phyloP scores from a whole-genome alignment of 192 early-diverging fungal species.

The Backusella psychrophila region DNA sequence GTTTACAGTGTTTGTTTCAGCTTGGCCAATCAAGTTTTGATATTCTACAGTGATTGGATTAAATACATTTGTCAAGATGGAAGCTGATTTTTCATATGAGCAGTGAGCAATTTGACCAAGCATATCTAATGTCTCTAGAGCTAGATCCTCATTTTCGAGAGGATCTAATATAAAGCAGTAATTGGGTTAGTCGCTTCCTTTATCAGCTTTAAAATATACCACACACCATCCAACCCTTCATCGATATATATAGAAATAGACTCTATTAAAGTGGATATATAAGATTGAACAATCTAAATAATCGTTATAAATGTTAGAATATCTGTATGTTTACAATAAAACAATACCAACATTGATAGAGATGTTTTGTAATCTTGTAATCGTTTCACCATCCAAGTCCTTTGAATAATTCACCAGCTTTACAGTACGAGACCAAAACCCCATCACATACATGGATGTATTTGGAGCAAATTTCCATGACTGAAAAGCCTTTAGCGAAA shows the following conservation, averaged over 20 bases:
- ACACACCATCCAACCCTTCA: constrained; percentile 53
- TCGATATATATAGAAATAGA: constrained; percentile 45
- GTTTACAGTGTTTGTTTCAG: not conserved
- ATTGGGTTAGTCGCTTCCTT: not conserved
- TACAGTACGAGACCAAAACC: constrained; percentile 86
- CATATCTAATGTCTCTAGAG: constrained; percentile 67
- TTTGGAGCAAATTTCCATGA: constrained; percentile 69
- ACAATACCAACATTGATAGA: constrained; percentile 32
- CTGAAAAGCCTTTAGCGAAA: constrained; percentile 61
- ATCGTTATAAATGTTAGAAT: not conserved
- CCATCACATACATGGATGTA: constrained; percentile 64
- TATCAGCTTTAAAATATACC: not conserved
- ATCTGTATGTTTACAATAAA: constrained; percentile 15
- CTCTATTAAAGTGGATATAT: constrained; percentile 50
- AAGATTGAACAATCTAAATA: constrained; percentile 42
- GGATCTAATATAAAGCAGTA: constrained; percentile 42
- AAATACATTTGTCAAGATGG: constrained; percentile 46
- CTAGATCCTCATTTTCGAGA: constrained; percentile 61
- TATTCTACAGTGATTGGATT: constrained; percentile 62
- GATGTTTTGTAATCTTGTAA: constrained; percentile 45
- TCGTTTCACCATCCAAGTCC: constrained; percentile 32
- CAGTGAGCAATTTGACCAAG: constrained; percentile 65
- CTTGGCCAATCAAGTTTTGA: constrained; percentile 32
- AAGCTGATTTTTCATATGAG: constrained; percentile 61
- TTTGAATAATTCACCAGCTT: constrained; percentile 45